Conservation (phyloP, 352 stramenopile species). For the Blastocystis sp. region DNA sequence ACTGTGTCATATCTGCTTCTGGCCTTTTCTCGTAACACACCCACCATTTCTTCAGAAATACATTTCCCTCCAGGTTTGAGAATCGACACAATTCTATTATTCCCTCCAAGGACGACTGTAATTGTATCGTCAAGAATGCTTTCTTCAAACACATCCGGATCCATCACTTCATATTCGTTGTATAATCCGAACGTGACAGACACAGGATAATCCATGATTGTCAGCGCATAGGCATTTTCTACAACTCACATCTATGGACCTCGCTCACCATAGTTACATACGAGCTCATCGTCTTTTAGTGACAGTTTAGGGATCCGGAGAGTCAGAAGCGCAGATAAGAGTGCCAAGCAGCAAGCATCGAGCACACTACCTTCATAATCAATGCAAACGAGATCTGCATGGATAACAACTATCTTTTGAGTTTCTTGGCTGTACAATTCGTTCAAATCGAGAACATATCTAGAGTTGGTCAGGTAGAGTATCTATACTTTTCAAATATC, state of each 20-base stretch:
- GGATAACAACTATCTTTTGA: not conserved
- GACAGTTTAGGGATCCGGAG: conserved; percentile 15
- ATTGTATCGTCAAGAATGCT: conserved; percentile 17
- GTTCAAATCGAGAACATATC: conserved; percentile 37
- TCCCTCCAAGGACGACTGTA: not conserved
- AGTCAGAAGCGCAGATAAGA: conserved; percentile 9
- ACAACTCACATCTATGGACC: not conserved
- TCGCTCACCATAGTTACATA: conserved; percentile 37
- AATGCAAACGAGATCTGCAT: conserved; percentile 46
- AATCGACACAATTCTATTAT: conserved; percentile 8
- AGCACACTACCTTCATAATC: conserved; percentile 54
- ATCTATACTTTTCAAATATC: conserved; percentile 4
- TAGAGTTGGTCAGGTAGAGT: not conserved
- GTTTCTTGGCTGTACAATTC: conserved; percentile 9
- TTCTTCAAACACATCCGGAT: conserved; percentile 53
- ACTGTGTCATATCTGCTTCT: not conserved
- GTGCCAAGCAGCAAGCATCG: conserved; percentile 17
- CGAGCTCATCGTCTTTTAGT: conserved; percentile 23
- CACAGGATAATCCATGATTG: not conserved
- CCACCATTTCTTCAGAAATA: not conserved
- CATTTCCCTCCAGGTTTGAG: conserved; percentile 30
- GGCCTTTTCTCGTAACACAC: not conserved
- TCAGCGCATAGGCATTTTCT: not conserved
- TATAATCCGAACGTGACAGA: conserved; percentile 35
- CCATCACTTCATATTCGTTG: conserved; percentile 49